Conservation (phyloP, 108 stramenopile genomes). For the Cyclostephanos tholiformis region DNA sequence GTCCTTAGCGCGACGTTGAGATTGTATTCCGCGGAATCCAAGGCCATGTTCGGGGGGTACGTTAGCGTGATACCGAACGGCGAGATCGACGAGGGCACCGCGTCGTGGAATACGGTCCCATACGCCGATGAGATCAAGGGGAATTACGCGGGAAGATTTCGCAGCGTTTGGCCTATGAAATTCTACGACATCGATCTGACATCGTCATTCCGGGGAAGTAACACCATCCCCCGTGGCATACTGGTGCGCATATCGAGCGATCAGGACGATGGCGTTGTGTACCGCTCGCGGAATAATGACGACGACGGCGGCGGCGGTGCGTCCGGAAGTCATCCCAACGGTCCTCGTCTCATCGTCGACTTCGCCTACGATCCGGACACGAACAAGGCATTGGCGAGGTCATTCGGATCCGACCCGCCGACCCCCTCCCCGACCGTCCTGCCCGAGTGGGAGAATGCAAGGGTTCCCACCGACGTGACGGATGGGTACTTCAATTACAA, state of each 20-base stretch:
- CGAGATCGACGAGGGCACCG: slow-evolving; percentile 17
- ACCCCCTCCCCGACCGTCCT: slow-evolving; percentile 27
- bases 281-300: slow-evolving; percentile 20
- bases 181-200: slow-evolving; percentile 14
- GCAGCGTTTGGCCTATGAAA: slow-evolving; percentile 4
- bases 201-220: slow-evolving; percentile 6
- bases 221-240: not conserved
- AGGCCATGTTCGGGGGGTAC: slow-evolving; percentile 15
- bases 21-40: slow-evolving; percentile 27
- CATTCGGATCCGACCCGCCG: slow-evolving; percentile 29
- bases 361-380: slow-evolving; percentile 30
- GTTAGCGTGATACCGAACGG: slow-evolving; percentile 14
- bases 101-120: slow-evolving; percentile 14
- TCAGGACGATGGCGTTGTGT: slow-evolving; percentile 31
- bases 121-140: slow-evolving; percentile 2
- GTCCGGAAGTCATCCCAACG: not conserved
- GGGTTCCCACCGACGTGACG: not conserved
- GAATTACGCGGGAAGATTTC: slow-evolving; percentile 1
- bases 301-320: not conserved
- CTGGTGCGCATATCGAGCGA: slow-evolving; percentile 9
- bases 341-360: slow-evolving; percentile 16
- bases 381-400: slow-evolving; percentile 15
- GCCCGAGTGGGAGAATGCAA: slow-evolving; percentile 30
- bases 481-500: slow-evolving; percentile 41
- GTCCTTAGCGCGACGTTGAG: slow-evolving; percentile 12